Percentiles rank a stretch among this genome's conserved stretches.
Conservation (phyloP, 1,284 basidiomycete genomes). For the Chalciporus sp. region DNA sequence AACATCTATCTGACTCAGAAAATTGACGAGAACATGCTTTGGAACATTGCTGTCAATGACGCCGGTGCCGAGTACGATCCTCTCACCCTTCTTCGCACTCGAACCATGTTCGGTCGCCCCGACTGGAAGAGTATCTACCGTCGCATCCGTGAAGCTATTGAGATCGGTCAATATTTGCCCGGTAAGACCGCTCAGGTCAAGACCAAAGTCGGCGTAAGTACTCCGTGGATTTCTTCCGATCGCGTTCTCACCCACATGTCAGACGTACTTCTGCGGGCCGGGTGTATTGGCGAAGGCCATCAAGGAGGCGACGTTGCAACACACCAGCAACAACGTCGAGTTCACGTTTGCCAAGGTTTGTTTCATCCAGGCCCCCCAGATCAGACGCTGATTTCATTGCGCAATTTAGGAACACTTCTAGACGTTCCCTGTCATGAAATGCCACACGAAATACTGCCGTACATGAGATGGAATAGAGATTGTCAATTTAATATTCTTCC, state of each 20-base stretch:
- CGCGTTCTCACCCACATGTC: slow-evolving; percentile 11
- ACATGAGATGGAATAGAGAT: neutral
- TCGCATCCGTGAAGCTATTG: slow-evolving; percentile 72
- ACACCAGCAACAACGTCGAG: slow-evolving; percentile 57
- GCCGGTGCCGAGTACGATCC: slow-evolving; percentile 83
- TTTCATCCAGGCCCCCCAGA: neutral
- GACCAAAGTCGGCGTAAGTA: slow-evolving; percentile 77
- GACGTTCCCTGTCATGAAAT: slow-evolving; percentile 15
- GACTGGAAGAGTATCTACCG: slow-evolving; percentile 82
- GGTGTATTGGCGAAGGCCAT: slow-evolving; percentile 71
- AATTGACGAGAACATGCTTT: slow-evolving; percentile 82
- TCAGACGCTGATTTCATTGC: slow-evolving; percentile 7
- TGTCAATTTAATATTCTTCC: neutral
- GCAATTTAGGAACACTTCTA: slow-evolving; percentile 62
- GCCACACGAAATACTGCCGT: neutral
- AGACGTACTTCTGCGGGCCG: slow-evolving; percentile 89
- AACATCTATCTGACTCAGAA: slow-evolving; percentile 90
- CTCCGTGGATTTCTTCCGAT: neutral
- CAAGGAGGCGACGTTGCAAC: slow-evolving; percentile 63
- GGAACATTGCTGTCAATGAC: slow-evolving; percentile 88
- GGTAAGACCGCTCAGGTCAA: slow-evolving; percentile 76
- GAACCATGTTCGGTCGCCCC: slow-evolving; percentile 87
- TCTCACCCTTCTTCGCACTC: slow-evolving; percentile 79
- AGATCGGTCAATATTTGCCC: slow-evolving; percentile 76
- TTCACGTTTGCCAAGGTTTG: slow-evolving; percentile 82